A percentile compares a stretch with the other conserved stretches of the same genome.
These are phyloP conservation scores for Camellia oleifera DNA, from an alignment of 179 eudicot genomes.

Conservation along the genomic window DNA sequence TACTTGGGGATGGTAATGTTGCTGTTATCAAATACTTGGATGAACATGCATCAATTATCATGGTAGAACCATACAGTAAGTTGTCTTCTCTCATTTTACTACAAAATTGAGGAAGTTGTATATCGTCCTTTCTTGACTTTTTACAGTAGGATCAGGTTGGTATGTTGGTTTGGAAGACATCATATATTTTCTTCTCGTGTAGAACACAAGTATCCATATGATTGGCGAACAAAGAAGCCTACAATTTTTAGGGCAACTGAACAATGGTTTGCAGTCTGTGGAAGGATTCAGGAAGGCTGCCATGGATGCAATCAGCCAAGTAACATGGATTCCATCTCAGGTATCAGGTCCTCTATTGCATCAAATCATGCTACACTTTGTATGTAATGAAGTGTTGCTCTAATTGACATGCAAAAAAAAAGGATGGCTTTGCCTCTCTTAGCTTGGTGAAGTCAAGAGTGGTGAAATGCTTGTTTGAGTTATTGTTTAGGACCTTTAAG, in stretches of 20 bases:
- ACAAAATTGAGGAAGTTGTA: neutral
- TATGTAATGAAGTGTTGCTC: no score
- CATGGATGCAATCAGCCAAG: slow-evolving; percentile 77
- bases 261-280: slow-evolving; percentile 99
- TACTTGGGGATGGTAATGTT: slow-evolving; percentile 80
- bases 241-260: slow-evolving; percentile 98
- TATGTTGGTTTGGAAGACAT: neutral
- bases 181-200: slow-evolving; percentile 18
- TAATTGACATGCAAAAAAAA: no score
- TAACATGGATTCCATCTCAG: slow-evolving; percentile 90
- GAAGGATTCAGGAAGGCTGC: slow-evolving; percentile 92
- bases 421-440: neutral
- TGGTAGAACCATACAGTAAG: slow-evolving; percentile 93
- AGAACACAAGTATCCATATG: slow-evolving; percentile 99
- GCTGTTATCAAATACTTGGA: slow-evolving; percentile 85
- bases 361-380: neutral
- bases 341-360: slow-evolving; percentile 23
- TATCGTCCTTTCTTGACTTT: neutral
- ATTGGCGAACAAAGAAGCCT: slow-evolving; percentile 98
- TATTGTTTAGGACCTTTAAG: neutral
- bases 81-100: slow-evolving; percentile 14
- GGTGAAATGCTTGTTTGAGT: neutral
- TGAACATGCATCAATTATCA: slow-evolving; percentile 57
- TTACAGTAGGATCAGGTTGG: neutral
- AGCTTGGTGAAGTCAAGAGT: neutral